Conservation (phyloP, 768 basidiomycete species). For the Calocera viscosa region DNA sequence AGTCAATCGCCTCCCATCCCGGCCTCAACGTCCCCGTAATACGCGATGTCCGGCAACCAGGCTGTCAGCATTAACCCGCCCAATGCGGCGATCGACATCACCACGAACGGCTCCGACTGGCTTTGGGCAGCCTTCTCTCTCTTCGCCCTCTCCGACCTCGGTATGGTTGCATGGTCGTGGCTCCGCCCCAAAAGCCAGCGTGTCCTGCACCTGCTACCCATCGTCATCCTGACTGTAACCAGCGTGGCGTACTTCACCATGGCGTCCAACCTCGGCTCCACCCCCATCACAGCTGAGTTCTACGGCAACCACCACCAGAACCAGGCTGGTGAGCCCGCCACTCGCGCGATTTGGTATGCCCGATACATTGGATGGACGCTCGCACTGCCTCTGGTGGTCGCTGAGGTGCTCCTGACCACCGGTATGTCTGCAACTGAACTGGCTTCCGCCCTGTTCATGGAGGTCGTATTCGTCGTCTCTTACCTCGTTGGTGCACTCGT, state of each 20-base stretch:
- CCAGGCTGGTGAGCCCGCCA: constrained; percentile 18
- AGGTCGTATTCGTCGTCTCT: constrained; percentile 33
- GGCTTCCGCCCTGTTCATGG: constrained; percentile 37
- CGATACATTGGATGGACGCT: constrained; percentile 48
- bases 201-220: constrained; percentile 39
- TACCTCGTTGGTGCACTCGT: constrained; percentile 41
- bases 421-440: constrained; percentile 39
- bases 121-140: constrained; percentile 44
- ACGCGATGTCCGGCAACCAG: background rate
- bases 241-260: constrained; percentile 40
- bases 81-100: constrained; percentile 32
- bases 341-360: constrained; percentile 37
- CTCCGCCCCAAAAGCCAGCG: constrained; percentile 31
- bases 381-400: constrained; percentile 41
- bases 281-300: constrained; percentile 38
- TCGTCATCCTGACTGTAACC: constrained; percentile 37
- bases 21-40: too few relatives aligned
- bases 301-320: constrained; percentile 19
- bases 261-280: constrained; percentile 44
- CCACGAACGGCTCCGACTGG: constrained; percentile 38
- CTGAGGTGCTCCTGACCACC: constrained; percentile 37
- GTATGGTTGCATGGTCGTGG: constrained; percentile 30
- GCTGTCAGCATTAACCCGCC: constrained; percentile 26
- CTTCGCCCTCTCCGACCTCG: constrained; percentile 35
- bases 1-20: too few relatives aligned